These are phyloP conservation scores for Nelumbo lutea DNA, from an alignment of 164 flowering plant genomes.

Conservation along the genomic window DNA sequence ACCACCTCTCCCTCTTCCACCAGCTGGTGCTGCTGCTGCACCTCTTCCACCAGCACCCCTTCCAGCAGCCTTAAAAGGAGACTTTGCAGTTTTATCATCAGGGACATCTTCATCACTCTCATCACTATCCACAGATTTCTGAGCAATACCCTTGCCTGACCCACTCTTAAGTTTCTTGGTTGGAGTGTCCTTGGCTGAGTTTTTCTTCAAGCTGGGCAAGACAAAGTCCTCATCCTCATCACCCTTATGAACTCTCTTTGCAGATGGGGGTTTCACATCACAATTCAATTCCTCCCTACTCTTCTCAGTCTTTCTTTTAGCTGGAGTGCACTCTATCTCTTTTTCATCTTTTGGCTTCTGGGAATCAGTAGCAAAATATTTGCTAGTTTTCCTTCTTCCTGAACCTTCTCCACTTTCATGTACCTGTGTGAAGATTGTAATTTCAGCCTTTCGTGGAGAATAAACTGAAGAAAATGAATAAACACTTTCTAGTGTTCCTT, in stretches of 20 bases:
- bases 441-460: neutral
- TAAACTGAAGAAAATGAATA: neutral
- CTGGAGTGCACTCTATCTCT: constrained; percentile 37
- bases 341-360: constrained; percentile 44
- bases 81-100: constrained; percentile 22
- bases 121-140: constrained; percentile 36
- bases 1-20: constrained; percentile 74
- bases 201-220: constrained; percentile 30
- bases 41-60: constrained; percentile 46
- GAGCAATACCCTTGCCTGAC: constrained; percentile 43
- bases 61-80: constrained; percentile 41
- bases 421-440: constrained; percentile 19
- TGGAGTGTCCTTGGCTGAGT: constrained; percentile 45
- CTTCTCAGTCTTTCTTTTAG: constrained; percentile 44
- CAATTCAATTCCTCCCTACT: constrained; percentile 21
- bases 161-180: constrained; percentile 63
- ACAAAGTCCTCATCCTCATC: constrained; percentile 71
- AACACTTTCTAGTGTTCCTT: neutral
- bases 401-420: constrained; percentile 49
- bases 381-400: constrained; percentile 83
- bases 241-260: constrained; percentile 44
- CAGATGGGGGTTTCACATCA: constrained; percentile 36
- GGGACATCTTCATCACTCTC: constrained; percentile 43
- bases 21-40: constrained; percentile 19
- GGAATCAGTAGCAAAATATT: constrained; percentile 56